Base-by-base conservation (phyloP, 2,329 filamentous ascomycete genomes). In the Plenodomus biglobosus region DNA sequence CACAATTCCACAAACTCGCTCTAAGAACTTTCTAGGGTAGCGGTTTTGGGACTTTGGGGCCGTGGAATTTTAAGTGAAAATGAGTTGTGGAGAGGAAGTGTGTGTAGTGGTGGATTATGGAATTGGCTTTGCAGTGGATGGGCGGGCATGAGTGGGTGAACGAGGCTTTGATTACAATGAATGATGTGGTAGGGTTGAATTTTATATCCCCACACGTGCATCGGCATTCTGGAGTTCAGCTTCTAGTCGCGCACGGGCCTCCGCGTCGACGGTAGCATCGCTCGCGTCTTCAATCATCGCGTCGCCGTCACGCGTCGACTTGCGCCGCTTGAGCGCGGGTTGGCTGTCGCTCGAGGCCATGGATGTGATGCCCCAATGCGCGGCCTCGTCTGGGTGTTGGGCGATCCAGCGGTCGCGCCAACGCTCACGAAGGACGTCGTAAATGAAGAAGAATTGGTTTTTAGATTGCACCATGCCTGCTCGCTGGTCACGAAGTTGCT, bases 391-490 rank as follows among this genome's bases (percentile, higher is more conserved):
- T 0, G 67, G 65, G 38, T 69, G 54, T 17, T 51, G 46, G 36
- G 47, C 43, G 34, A 63, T 63, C 69, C 70, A 72, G 27, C 73
- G 64, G 27, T 88, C 84, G 52, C 84, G 75, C 85, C 88, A 92
- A 44, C 84, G 76, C 68, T 90, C 87, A 42, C 84, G 82, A 62
- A 96, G 72, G 1, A 95, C 89, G 64, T 91, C 85, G 74, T 99
- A 97, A 48, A 99, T 82, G 69, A 97, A 96, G 32, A 83, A 74
- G 63, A 88, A 94, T 70, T 99, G 94, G 40, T 80, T 70, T 61
- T 92, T 88, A 38, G 88, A 86, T 74, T 97, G 94, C 4, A 99
- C 94, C 94, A 99, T 99, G 73, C 86, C 89, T 76, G 90, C 88
- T 16, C 94, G 83, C 76, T 99, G 94, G 70, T 92, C 84, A 38